Base-by-base conservation (phyloP, 495 filamentous ascomycete species). In the Cetradonia linearis region DNA sequence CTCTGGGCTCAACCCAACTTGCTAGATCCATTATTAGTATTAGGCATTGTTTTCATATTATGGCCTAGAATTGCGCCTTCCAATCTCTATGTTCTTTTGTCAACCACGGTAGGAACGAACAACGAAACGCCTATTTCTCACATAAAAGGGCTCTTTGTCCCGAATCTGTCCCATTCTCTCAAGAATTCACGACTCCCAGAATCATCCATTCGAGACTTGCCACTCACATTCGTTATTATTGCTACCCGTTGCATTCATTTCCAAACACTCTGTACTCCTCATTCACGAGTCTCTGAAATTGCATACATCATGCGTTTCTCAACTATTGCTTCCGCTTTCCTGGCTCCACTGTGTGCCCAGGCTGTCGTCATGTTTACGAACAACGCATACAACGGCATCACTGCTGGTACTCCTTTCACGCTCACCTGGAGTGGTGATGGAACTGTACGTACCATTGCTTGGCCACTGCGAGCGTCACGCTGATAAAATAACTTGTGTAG, bases 361-460 rank as follows among this genome's bases (percentile, higher is more conserved):
- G 60, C 55, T 20, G 34, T 20, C 42, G 59, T 65, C 20, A 36
- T 34, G 6, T 66, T 66, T 53, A 66, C 61, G 40, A 63, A 63
- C 40, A 40, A 34, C 36, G 52, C 59, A 34, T 66, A 63, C 54
- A 34, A 47, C 31, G 42, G 42, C 25, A 65, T 67, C 49, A 28
- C 44, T 10, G 48, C 52, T 37, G 66, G 63, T 25, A 36, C 46
- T 23, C 58, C 63, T 23, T 62, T 62, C 25, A 47, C 23, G 10
- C 55, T 67, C 16, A 63, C 28, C 5, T 67, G 61, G 60, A 53
- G 23, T 37, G 66, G 66, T 37, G 63, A 67, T 49, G 40, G 50
- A 20, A 58, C 61, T 18, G 66, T 67, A 65, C 11, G 60, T 58
- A 7, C 20, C 14, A 3, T 25, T n/a, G n/a, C 28, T 53, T 25